Base-by-base conservation (phyloP, 768 basidiomycete species). In the Trametes cingulata region DNA sequence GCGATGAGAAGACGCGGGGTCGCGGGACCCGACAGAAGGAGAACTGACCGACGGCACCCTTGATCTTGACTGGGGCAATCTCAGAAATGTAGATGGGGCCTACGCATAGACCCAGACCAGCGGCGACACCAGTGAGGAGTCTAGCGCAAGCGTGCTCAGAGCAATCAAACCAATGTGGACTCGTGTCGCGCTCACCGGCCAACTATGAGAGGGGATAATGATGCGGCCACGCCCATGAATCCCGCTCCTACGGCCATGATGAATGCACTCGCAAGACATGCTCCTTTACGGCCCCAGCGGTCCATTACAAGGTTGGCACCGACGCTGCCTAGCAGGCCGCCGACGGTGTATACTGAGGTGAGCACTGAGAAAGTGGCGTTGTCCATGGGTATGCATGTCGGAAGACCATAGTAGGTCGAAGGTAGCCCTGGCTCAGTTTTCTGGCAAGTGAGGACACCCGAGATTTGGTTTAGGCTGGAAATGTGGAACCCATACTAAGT, bases 401-500 rank as follows among this genome's bases (percentile, higher is more conserved):
- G 84, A 9, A 91, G 75, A 10, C 75, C 76, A 67, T 76, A 72
- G 46, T 69, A 62, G 13, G 50, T 46, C 53, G 72, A 0, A 51
- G 52, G 22, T 25, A 58, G 29, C 46, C 71, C 66, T 5, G 56
- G 56, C 22, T 57, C 47, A 13, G 48, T 59, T 3, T 25, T 63
- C 51, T 81, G 80, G 76, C 93, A 96, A 3, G 89, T 92, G 12
- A 57, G 56, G 36, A 60, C 53, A 15, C 43, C 61, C 5, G 51
- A 50, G 27, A 95, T 86, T 71, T 95, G 93, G 72, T 98, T 98
- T 60, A 98, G 82, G 15, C 88, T 88, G 1, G 93, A 91, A 41
- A 94, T 91, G 72, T 96, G 93, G 73, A 90, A 97, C n/a, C 94
- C 95, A 75, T 92, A 93, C 83, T 91, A 54, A 43, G 14, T 33